A percentile compares a stretch with the other conserved stretches of the same genome.
Conservation (phyloP, 371 early-diverging fungal genomes). For the Zychaea mexicana region DNA sequence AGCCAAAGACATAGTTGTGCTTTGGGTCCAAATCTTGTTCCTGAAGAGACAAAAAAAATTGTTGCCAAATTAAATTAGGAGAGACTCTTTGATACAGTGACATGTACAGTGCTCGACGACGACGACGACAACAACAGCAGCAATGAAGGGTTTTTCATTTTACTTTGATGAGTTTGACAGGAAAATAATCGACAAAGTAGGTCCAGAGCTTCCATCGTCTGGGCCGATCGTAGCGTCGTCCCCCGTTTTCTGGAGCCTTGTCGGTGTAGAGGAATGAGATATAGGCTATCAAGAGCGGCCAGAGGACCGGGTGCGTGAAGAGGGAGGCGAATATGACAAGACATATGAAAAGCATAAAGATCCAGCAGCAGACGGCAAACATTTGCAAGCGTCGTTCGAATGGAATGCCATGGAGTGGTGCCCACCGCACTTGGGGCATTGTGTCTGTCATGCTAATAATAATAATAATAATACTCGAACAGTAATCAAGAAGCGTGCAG, state of each 20-base stretch:
- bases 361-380: conserved; percentile 63
- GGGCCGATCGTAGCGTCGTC: conserved; percentile 62
- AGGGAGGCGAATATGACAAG: conserved; percentile 47
- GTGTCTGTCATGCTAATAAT: not conserved
- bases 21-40: conserved; percentile 75
- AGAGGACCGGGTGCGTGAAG: conserved; percentile 41
- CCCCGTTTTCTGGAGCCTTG: conserved; percentile 67
- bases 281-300: conserved; percentile 67
- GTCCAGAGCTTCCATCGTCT: conserved; percentile 59
- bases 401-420: conserved; percentile 71
- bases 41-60: too few relatives aligned
- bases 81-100: too few relatives aligned
- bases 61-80: too few relatives aligned
- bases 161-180: conserved; percentile 71
- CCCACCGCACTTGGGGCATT: conserved; percentile 47
- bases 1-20: conserved; percentile 78
- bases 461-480: too few relatives aligned
- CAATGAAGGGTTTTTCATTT: not conserved
- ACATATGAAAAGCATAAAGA: conserved; percentile 58
- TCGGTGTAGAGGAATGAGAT: conserved; percentile 58
- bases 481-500: too few relatives aligned
- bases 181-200: conserved; percentile 79
- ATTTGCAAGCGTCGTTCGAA: conserved; percentile 76
- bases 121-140: too few relatives aligned
- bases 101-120: too few relatives aligned